Percentiles rank a stretch among this genome's conserved stretches.
Conservation (phyloP, 345 rosid genomes). For the Populus deltoides region DNA sequence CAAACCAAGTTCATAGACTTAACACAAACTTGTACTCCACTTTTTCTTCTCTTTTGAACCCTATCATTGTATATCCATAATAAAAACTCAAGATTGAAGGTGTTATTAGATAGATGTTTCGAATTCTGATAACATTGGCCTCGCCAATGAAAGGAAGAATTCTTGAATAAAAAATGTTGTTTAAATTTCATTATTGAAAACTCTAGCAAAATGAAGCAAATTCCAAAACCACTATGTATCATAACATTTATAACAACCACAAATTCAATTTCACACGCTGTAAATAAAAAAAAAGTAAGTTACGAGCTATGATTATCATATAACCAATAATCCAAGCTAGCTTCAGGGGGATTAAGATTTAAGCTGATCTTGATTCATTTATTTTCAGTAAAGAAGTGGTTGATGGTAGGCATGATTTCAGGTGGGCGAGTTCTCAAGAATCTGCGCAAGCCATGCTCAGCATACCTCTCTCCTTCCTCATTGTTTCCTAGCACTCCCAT, state of each 20-base stretch:
- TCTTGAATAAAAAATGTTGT: not conserved
- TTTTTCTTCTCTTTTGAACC: too few relatives aligned
- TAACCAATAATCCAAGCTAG: not conserved
- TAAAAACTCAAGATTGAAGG: too few relatives aligned
- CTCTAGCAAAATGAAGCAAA: not conserved
- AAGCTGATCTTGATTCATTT: slow-evolving; percentile 4
- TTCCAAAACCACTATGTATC: not conserved
- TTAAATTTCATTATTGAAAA: not conserved
- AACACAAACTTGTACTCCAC: too few relatives aligned
- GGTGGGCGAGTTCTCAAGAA: slow-evolving; percentile 69
- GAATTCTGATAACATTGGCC: too few relatives aligned
- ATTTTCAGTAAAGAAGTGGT: slow-evolving; percentile 59
- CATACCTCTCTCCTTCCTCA: slow-evolving; percentile 65
- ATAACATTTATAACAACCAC: not conserved
- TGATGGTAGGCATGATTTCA: slow-evolving; percentile 72
- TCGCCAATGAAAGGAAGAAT: too few relatives aligned
- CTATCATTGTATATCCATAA: too few relatives aligned
- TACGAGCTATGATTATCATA: too few relatives aligned
- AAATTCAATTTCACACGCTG: not conserved
- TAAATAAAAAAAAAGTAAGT: not conserved
- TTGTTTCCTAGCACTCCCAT: slow-evolving; percentile 56
- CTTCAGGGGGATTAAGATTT: not conserved
- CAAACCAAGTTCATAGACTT: too few relatives aligned
- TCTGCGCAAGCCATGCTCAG: slow-evolving; percentile 61
- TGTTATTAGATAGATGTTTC: too few relatives aligned